Conservation (phyloP, 345 rosid species). For the Trapa incisa region DNA sequence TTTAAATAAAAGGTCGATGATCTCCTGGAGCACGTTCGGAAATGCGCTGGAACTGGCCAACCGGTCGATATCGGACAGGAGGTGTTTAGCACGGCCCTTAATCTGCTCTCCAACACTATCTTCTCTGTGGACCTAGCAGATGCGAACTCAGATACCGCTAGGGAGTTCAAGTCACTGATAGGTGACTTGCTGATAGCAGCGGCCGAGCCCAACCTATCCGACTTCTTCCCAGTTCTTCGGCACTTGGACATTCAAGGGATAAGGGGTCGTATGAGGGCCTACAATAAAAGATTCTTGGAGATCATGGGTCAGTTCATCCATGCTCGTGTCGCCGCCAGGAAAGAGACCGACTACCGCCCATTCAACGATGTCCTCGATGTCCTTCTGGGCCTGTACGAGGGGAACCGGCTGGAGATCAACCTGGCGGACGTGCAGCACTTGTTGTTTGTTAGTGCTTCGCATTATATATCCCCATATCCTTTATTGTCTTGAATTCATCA, state of each 20-base stretch:
- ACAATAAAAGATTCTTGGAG: not conserved
- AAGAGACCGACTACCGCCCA: slow-evolving; percentile 1
- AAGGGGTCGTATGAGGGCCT: slow-evolving; percentile 10
- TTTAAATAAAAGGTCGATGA: slow-evolving; percentile 1
- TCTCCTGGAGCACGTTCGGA: slow-evolving; percentile 7
- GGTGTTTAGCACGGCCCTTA: slow-evolving; percentile 12
- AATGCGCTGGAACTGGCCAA: not conserved
- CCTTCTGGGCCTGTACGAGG: slow-evolving; percentile 15
- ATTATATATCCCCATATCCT: too few relatives aligned
- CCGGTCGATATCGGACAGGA: slow-evolving; percentile 11
- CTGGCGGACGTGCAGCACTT: slow-evolving; percentile 16
- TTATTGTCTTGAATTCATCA: too few relatives aligned
- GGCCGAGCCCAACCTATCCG: slow-evolving; percentile 28
- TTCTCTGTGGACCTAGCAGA: slow-evolving; percentile 16
- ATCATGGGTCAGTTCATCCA: slow-evolving; percentile 12
- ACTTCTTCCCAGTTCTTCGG: slow-evolving; percentile 20
- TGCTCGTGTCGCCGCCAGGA: slow-evolving; percentile 14
- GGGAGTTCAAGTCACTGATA: slow-evolving; percentile 14
- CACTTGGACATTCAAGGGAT: slow-evolving; percentile 20
- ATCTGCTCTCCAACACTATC: slow-evolving; percentile 15
- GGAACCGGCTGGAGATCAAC: slow-evolving; percentile 7
- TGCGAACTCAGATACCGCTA: not conserved
- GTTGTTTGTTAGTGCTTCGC: slow-evolving; percentile 15
- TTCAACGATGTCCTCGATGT: slow-evolving; percentile 26
- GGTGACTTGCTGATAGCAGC: slow-evolving; percentile 10